Evolutionary conservation across 257 asterid species (phyloP).

Genomic region (Scutellaria barbata): DNA sequence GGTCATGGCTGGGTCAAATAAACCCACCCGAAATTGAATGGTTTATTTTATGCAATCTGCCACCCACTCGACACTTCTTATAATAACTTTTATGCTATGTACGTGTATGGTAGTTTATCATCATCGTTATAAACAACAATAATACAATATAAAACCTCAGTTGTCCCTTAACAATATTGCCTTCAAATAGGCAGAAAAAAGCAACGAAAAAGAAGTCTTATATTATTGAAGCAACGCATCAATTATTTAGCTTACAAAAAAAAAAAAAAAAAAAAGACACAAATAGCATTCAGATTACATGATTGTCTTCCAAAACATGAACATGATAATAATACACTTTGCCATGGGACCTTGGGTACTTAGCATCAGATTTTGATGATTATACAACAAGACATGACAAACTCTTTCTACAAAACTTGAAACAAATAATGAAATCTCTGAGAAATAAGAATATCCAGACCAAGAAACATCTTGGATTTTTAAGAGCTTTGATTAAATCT

Average conservation of each 20-base stretch:
- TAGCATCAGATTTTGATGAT: slow-evolving; percentile 24
- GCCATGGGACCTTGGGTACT: slow-evolving; percentile 10
- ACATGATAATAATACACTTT: slow-evolving; percentile 13
- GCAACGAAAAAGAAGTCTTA: not conserved
- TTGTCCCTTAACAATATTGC: too few species aligned
- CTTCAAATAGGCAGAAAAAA: too few species aligned
- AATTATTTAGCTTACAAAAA: slow-evolving; percentile 19
- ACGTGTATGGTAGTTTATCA: too few species aligned
- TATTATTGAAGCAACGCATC: not conserved
- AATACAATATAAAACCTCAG: too few species aligned
- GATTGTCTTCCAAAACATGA: not conserved
- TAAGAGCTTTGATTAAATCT: slow-evolving; percentile 1
- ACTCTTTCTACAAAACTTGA: slow-evolving; percentile 6
- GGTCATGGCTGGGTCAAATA: too few species aligned
- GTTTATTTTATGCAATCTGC: too few species aligned
- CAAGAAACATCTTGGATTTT: slow-evolving; percentile 7
- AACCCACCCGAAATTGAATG: too few species aligned
- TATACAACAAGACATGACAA: slow-evolving; percentile 28
- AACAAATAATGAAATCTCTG: slow-evolving; percentile 16
- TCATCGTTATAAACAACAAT: too few species aligned
- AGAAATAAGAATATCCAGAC: slow-evolving; percentile 17
- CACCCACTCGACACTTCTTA: too few species aligned
- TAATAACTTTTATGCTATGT: too few species aligned
- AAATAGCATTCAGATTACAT: not conserved
- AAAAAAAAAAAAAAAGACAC: not conserved